phyloP scores from a whole-genome alignment of 371 early-diverging fungal genomes.

The Mortierella sp. region DNA sequence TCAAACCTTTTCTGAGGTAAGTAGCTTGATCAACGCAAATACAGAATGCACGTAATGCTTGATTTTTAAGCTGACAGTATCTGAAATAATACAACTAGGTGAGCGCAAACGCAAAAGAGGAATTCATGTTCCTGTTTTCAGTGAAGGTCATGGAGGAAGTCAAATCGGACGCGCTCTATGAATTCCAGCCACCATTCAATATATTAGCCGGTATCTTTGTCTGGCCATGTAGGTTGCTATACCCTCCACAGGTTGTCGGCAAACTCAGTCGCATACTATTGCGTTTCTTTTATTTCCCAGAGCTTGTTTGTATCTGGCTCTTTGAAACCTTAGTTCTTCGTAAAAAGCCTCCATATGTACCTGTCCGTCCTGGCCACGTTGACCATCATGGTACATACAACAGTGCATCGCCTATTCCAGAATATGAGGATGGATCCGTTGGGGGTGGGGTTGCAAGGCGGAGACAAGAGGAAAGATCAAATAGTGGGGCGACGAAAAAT shows the following conservation, averaged over 20 bases:
- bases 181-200: constrained; percentile 60
- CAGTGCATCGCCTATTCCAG: not conserved
- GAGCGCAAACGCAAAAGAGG: constrained; percentile 59
- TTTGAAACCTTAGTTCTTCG: constrained; percentile 40
- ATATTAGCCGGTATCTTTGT: constrained; percentile 47
- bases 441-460: constrained; percentile 29
- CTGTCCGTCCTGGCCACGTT: constrained; percentile 24
- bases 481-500: not conserved
- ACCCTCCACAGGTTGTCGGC: constrained; percentile 25
- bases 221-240: constrained; percentile 44
- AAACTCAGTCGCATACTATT: constrained; percentile 44
- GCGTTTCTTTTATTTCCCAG: constrained; percentile 53
- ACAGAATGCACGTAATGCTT: not conserved
- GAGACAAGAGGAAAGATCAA: constrained; percentile 4
- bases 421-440: not conserved
- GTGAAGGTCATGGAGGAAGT: constrained; percentile 61
- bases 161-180: constrained; percentile 56
- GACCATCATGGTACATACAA: constrained; percentile 19
- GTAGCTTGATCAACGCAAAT: not conserved
- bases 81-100: constrained; percentile 20
- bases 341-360: constrained; percentile 26
- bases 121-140: constrained; percentile 58
- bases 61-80: not conserved
- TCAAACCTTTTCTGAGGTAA: constrained; percentile 48
- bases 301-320: constrained; percentile 51